Base-by-base conservation (phyloP, 2,329 filamentous ascomycete genomes). In the Daldinia eschscholtzii region DNA sequence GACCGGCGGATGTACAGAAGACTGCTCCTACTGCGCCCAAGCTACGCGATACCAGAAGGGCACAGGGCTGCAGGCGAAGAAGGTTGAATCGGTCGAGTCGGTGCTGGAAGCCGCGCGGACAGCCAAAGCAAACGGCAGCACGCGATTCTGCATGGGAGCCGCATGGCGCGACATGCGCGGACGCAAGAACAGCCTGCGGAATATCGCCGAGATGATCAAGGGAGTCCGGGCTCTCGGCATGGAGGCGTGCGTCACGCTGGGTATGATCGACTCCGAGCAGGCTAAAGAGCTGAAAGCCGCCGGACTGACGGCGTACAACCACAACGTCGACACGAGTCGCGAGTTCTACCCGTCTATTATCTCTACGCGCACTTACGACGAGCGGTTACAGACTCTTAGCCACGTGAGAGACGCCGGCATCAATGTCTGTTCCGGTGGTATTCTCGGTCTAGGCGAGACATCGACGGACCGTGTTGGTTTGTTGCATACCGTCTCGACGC, bases 161-260 rank as follows among this genome's bases (percentile, higher is more conserved):
- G 94, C 94, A 0, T 97, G 94, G 94, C 86, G 94, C 41, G 94
- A 97, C 80, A 97, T 97, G 94, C 91, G 93, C 13, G 94, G 94
- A 18, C 91, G 94, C 72, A 96, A 94, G 82, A 93, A 91, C 50
- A 91, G 89, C 71, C 83, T 97, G 59, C 90, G 90, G 80, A 96
- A 96, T 79, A 91, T 97, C 80, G 92, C 92, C 76, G 89, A 88
- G 59, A 97, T 97, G 94, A 89, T 97, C 3, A 85, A 88, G 63
- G 93, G 93, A 0, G 93, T 97, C 20, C 87, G 91, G 28, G 91
- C 81, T 0, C 86, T 97, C 86, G 92, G 91, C 55, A 95, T 97
- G 92, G 94, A 97, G 80, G 91, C 90, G 6, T 97, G 94, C 79
- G 94, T 97, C n/a, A 97, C 94, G 1, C 86, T 97, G 20, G 94